These are phyloP conservation scores for Psilocybe sp. DNA, from an alignment of 768 basidiomycete species.

Conservation along the genomic window DNA sequence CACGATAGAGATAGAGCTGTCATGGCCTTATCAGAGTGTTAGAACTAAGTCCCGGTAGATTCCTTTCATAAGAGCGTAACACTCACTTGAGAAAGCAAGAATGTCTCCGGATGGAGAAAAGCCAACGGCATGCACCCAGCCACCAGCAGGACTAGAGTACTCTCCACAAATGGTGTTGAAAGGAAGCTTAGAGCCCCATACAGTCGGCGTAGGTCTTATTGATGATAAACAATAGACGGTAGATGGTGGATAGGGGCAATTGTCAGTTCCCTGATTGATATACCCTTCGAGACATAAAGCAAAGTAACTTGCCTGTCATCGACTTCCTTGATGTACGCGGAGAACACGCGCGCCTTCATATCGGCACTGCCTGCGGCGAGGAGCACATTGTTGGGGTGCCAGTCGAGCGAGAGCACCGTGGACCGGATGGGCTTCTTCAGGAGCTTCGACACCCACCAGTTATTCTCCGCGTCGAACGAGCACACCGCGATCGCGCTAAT, in stretches of 20 bases:
- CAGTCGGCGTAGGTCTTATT: conserved; percentile 75
- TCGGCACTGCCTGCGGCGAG: conserved; percentile 97
- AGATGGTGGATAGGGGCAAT: conserved; percentile 3
- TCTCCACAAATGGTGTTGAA: conserved; percentile 98
- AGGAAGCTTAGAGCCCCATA: conserved; percentile 98
- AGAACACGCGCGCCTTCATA: conserved; percentile 96
- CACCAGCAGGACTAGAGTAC: conserved; percentile 83
- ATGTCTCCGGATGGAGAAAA: conserved; percentile 97
- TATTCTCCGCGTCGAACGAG: conserved; percentile 94
- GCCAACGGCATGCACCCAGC: conserved; percentile 95
- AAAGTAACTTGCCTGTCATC: conserved; percentile 72
- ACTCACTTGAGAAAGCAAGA: conserved; percentile 88
- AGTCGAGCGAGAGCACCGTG: conserved; percentile 91
- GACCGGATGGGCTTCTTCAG: conserved; percentile 97
- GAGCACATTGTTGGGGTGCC: conserved; percentile 99
- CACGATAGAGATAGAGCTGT: conserved; percentile 89
- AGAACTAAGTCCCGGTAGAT: background rate
- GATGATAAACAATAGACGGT: too few species aligned
- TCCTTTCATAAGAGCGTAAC: background rate
- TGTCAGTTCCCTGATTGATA: background rate
- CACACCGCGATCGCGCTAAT: conserved; percentile 92
- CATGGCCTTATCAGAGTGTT: conserved; percentile 68
- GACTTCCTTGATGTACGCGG: conserved; percentile 97
- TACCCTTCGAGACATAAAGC: background rate
- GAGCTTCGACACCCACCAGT: conserved; percentile 98